Conservation (phyloP, 2,329 filamentous ascomycete genomes). For the Dactylellina leptospora region DNA sequence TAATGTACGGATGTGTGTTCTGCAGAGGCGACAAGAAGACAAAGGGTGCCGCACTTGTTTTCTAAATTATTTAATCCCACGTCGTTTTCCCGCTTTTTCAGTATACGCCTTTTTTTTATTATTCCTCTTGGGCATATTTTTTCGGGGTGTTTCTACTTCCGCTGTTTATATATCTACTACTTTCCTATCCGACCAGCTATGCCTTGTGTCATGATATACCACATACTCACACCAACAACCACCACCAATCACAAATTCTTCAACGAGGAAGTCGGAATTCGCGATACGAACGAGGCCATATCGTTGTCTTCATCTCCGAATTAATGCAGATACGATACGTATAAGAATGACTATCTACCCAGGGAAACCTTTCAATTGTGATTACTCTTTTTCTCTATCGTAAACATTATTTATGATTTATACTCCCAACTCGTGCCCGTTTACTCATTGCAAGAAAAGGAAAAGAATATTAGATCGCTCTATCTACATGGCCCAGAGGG, state of each 20-base stretch:
- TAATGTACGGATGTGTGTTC: slow-evolving; percentile 54
- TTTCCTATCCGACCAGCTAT: slow-evolving; percentile 37
- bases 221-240: slow-evolving; percentile 5
- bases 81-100: slow-evolving; percentile 21
- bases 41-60: slow-evolving; percentile 99
- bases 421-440: too few species aligned
- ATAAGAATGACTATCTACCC: slow-evolving; percentile 1
- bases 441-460: too few species aligned
- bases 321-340: slow-evolving; percentile 52
- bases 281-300: neutral
- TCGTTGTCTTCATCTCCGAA: slow-evolving; percentile 9
- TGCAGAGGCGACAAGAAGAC: slow-evolving; percentile 99
- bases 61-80: slow-evolving; percentile 75
- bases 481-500: too few species aligned
- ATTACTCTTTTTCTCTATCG: too few species aligned
- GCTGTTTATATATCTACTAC: slow-evolving; percentile 50
- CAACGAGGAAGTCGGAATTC: slow-evolving; percentile 8
- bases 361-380: too few species aligned
- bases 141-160: slow-evolving; percentile 52
- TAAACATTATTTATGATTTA: too few species aligned
- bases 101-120: slow-evolving; percentile 15
- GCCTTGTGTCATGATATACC: slow-evolving; percentile 52
- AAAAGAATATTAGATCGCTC: too few species aligned
- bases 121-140: slow-evolving; percentile 49
- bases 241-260: slow-evolving; percentile 9